Evolutionary conservation across 2,329 filamentous ascomycete species (phyloP), one percentile per base, ranked within the genome.

Genomic region (Sclerotinia subarctica): DNA sequence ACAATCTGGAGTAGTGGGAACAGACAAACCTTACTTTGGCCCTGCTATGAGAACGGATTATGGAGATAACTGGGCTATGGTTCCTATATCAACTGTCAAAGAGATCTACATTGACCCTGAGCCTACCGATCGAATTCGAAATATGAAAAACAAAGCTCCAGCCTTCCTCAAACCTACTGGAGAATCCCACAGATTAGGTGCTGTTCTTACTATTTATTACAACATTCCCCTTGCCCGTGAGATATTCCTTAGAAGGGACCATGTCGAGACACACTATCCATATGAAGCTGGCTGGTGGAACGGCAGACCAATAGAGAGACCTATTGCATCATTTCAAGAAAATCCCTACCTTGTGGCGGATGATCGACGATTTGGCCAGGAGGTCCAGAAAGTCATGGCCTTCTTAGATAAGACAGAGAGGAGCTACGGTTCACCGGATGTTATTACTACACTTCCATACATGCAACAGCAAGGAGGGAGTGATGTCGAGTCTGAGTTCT

Each of bases 321-420:
- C 71, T 26, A 56, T 57, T 17, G 56, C 67, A 24, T 49, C 66
- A 38, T 64, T 66, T 44, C 68, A 73, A 5, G 71, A 65, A 70
- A 63, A 59, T 53, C 67, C 47, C 52, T 69, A 53, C 69, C 71
- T 29, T 54, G 76, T 46, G 65, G 72, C 44, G 77, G 76, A 59
- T 76, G 81, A 17, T 76, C 80, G 24, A 87, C 89, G 74, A 71
- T 88, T 2, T 87, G 89, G 63, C 5, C 62, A 66, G 32, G 67
- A 68, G 49, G 8, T 68, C 8, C 67, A 68, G 71, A 84, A 87
- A 19, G 76, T 90, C 6, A 83, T 90, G 79, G 87, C 86, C 13
- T 89, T 90, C 70, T 80, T 90, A 3, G 87, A 89, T 68, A 79
- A 77, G 13, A 87, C 86, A 0, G 84, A 88, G 35, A 82, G 88